phyloP scores from a whole-genome alignment of 495 filamentous ascomycete species.

The Hypoxylon cercidicola region DNA sequence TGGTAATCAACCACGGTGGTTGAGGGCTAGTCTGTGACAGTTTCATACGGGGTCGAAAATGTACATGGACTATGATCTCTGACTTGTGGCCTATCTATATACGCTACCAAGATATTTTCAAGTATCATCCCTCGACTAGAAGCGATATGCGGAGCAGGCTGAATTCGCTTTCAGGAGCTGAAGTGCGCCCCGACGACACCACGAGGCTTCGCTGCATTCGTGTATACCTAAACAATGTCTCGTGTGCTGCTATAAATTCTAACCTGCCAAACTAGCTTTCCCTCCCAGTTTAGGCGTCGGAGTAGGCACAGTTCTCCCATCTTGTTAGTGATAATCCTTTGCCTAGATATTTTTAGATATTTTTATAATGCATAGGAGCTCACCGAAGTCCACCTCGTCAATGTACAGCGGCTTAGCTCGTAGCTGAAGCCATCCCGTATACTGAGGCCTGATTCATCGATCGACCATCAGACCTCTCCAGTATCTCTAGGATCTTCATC shows the following conservation, averaged over 20 bases:
- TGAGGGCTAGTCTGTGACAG: conserved; percentile 11
- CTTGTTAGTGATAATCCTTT: background rate
- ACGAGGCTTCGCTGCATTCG: background rate
- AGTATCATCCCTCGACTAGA: background rate
- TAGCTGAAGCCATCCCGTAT: conserved; percentile 32
- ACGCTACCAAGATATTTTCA: background rate
- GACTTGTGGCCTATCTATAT: too few species aligned
- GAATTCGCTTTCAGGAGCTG: background rate
- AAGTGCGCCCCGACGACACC: background rate
- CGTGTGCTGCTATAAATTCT: background rate
- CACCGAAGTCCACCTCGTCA: conserved; percentile 33
- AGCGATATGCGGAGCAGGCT: background rate
- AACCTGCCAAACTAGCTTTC: background rate
- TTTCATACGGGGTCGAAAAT: conserved; percentile 1
- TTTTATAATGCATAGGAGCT: background rate
- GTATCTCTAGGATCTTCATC: conserved; percentile 47
- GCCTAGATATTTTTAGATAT: background rate
- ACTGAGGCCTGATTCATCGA: conserved; percentile 51
- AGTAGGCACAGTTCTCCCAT: background rate
- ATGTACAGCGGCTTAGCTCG: background rate
- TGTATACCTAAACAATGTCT: background rate
- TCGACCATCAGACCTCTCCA: conserved; percentile 44
- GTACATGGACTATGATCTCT: conserved; percentile 6
- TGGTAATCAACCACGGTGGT: conserved; percentile 22
- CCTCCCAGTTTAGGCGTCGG: background rate